A percentile compares a stretch with the other conserved stretches of the same genome.
phyloP scores from a whole-genome alignment of 305 asterid genomes.

The Solanum chacoense region DNA sequence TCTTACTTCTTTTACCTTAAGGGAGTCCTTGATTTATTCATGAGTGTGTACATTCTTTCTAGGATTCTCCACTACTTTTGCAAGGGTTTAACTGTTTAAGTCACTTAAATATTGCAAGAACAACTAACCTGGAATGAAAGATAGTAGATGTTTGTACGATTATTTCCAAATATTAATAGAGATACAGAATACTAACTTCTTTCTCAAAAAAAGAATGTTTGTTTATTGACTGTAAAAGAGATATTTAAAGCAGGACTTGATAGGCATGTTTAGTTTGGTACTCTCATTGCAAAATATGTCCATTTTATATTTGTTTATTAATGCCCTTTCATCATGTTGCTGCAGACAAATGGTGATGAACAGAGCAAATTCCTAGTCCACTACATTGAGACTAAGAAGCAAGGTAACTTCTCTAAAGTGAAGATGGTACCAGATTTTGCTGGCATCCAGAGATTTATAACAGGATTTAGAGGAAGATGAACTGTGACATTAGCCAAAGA shows the following conservation, averaged over 20 bases:
- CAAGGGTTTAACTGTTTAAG: not conserved
- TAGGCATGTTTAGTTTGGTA: not conserved
- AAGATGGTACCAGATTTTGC: conserved; percentile 49
- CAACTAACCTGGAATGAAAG: not conserved
- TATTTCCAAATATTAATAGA: not conserved
- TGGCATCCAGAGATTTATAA: conserved; percentile 64
- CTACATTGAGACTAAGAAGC: conserved; percentile 30
- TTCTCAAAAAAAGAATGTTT: not conserved
- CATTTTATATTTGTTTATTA: not conserved
- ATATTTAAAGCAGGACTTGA: not conserved
- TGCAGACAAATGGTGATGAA: conserved; percentile 77
- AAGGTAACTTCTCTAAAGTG: conserved; percentile 41
- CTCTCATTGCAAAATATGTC: not conserved
- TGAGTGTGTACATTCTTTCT: not conserved
- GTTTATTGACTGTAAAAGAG: not conserved
- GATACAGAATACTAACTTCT: not conserved
- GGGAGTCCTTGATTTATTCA: not conserved
- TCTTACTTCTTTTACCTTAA: not conserved
- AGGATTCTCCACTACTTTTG: not conserved
- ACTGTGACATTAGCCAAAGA: not conserved
- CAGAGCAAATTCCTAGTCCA: conserved; percentile 54
- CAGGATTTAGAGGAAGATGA: conserved; percentile 44
- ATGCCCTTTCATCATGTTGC: not conserved
- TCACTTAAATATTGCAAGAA: not conserved
- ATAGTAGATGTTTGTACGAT: not conserved